Evolutionary conservation across 768 basidiomycete genomes (phyloP).

Genomic region (Tephrocybe sp.): DNA sequence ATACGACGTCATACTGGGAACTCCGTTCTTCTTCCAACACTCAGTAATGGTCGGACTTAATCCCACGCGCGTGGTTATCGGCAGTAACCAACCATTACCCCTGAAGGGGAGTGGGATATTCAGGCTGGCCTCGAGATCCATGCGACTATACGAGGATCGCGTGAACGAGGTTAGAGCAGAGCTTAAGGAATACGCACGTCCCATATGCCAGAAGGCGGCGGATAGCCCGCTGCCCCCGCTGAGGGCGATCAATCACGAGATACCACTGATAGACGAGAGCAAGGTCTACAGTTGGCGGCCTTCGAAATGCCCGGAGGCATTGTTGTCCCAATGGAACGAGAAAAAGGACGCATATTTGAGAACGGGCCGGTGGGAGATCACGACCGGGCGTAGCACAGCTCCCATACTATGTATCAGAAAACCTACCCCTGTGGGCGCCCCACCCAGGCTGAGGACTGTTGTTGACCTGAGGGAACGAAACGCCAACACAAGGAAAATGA

Average conservation of each 20-base stretch:
- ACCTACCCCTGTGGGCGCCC: background rate
- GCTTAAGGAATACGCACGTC: slow-evolving; percentile 22
- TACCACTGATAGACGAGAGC: slow-evolving; percentile 30
- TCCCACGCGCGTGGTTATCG: background rate
- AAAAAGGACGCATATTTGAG: slow-evolving; percentile 28
- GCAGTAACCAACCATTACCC: slow-evolving; percentile 2
- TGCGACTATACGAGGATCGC: slow-evolving; percentile 8
- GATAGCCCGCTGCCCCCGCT: slow-evolving; percentile 35
- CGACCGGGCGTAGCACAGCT: slow-evolving; percentile 28
- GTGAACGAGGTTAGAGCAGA: slow-evolving; percentile 12
- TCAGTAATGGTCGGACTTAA: background rate
- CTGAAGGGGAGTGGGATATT: slow-evolving; percentile 16
- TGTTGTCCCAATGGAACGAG: slow-evolving; percentile 26
- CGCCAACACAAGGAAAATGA: slow-evolving; percentile 6
- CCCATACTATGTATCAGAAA: slow-evolving; percentile 26
- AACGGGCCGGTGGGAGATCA: slow-evolving; percentile 28
- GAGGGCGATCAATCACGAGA: slow-evolving; percentile 37
- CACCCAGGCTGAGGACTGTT: background rate
- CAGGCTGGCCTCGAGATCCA: slow-evolving; percentile 8
- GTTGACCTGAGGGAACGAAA: background rate
- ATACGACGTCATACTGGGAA: slow-evolving; percentile 29
- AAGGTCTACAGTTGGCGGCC: slow-evolving; percentile 29
- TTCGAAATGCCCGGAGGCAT: slow-evolving; percentile 35
- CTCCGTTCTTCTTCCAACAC: slow-evolving; percentile 24
- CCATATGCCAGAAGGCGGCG: slow-evolving; percentile 21